These are phyloP conservation scores for Sporothrix euskadiensis DNA, from an alignment of 2,329 filamentous ascomycete genomes.

Conservation along the genomic window DNA sequence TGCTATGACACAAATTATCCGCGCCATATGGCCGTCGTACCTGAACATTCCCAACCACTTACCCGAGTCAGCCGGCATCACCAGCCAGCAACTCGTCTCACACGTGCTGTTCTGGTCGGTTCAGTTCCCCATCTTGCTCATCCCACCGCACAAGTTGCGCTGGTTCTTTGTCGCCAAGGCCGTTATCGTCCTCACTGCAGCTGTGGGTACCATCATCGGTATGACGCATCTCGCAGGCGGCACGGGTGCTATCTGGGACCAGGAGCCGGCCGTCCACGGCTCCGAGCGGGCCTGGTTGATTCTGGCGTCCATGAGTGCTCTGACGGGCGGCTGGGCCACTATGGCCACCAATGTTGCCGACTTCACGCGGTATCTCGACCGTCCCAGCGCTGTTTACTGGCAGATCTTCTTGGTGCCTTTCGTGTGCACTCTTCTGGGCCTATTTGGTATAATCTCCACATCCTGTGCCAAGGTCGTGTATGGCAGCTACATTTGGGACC, in stretches of 20 bases:
- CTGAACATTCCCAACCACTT: constrained; percentile 46
- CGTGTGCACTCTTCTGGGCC: constrained; percentile 45
- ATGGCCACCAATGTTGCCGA: constrained; percentile 32
- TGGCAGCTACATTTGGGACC: constrained; percentile 49
- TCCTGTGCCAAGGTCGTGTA: constrained; percentile 52
- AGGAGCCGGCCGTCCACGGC: constrained; percentile 34
- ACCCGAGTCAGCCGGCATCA: constrained; percentile 47
- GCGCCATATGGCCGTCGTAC: constrained; percentile 46
- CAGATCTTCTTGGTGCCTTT: constrained; percentile 36
- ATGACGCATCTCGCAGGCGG: constrained; percentile 36
- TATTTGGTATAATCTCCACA: constrained; percentile 57
- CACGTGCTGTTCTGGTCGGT: constrained; percentile 54
- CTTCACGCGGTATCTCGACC: constrained; percentile 36
- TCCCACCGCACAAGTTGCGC: constrained; percentile 51
- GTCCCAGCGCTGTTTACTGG: constrained; percentile 35
- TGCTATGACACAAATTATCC: constrained; percentile 40
- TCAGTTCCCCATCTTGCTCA: constrained; percentile 53
- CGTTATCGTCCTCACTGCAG: constrained; percentile 12
- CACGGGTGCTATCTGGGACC: constrained; percentile 35
- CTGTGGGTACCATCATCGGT: constrained; percentile 31
- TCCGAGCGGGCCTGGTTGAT: constrained; percentile 35
- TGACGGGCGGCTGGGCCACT: constrained; percentile 35
- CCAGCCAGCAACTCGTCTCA: constrained; percentile 52
- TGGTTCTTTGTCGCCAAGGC: constrained; percentile 49
- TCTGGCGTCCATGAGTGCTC: constrained; percentile 34